Evolutionary conservation across 345 rosid species (phyloP), one percentile per base, ranked within the genome.

Genomic region (Salix koriyanagi): DNA sequence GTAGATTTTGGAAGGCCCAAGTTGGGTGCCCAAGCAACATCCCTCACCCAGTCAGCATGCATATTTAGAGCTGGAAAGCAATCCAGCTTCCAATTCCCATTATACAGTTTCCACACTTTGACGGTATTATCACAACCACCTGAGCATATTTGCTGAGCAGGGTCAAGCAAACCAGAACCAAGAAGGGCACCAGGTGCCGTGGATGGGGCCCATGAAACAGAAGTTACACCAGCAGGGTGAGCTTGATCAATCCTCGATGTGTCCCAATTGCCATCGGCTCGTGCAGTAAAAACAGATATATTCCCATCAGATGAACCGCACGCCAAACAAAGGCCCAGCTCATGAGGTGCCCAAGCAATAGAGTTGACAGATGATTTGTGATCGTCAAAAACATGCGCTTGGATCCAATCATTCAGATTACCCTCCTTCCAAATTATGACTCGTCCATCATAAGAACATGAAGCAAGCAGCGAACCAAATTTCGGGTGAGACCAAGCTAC

Each of bases 11-110:
- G 77, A 65, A 74, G 77, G 58, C 70, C 77, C 77, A 74, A 46
- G 70, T 74, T 74, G 34, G 77, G 77, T 42, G 77, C 77, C 77
- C 77, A 74, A 19, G 77, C 77, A 30, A 74, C 77, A 74, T 74
- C 77, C 62, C 77, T 74, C 23, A 74, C 77, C 77, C 77, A 74
- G 28, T 74, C 77, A 7, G 70, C 39, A 66, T 74, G 77, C 77
- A 74, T 65, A 18, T 74, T 58, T 5, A 74, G 77, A 42, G 77
- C 77, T 41, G 77, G 77, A 65, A 74, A 74, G 61, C 77, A 74
- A 52, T 74, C 77, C 70, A 65, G 32, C 77, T 74, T 74, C 77
- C 77, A 65, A 12, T 44, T 25, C 70, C 77, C 77, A 9, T 74
- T 65, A 36, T 42, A 32, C 13, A 65, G 77, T 52, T 65, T 74